phyloP scores from a whole-genome alignment of 2,329 filamentous ascomycete genomes.

The Ceratocystis cubensis region DNA sequence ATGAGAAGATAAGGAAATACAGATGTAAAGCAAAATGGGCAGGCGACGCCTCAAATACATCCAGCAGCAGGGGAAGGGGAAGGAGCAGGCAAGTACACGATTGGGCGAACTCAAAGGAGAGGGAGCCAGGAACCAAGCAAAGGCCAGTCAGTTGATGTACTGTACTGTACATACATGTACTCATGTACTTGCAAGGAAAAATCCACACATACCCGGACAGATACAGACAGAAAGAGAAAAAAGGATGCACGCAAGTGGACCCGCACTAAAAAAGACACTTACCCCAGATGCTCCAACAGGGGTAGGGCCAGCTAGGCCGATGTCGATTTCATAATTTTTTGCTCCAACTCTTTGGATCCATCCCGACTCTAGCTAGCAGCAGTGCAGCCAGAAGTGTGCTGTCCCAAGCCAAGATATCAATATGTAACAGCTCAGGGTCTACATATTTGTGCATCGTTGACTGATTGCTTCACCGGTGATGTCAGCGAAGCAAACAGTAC shows the following conservation, averaged over 20 bases:
- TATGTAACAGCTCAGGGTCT: too few relatives aligned
- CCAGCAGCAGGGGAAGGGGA: background rate
- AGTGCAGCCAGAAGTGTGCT: too few relatives aligned
- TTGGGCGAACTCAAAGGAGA: background rate
- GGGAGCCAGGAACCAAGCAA: slow-evolving; percentile 13
- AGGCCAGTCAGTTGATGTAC: slow-evolving; percentile 7
- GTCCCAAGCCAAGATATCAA: too few relatives aligned
- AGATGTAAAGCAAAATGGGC: slow-evolving; percentile 7
- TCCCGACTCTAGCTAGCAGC: too few relatives aligned
- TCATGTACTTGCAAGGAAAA: background rate
- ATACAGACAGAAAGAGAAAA: background rate
- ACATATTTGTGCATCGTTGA: too few relatives aligned
- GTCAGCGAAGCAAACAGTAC: background rate
- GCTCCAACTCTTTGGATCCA: background rate
- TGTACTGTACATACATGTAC: background rate
- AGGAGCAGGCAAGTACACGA: slow-evolving; percentile 8
- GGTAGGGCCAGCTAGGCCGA: background rate
- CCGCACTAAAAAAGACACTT: slow-evolving; percentile 19
- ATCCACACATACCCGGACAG: background rate
- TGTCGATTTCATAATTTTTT: background rate
- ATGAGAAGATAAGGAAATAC: slow-evolving; percentile 5
- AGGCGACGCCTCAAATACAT: background rate
- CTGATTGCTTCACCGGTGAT: background rate
- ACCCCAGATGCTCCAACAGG: slow-evolving; percentile 17
- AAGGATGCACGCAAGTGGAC: slow-evolving; percentile 5